Evolutionary conservation across 768 basidiomycete species (phyloP).

Genomic region (Gloeostereum incarnatum): DNA sequence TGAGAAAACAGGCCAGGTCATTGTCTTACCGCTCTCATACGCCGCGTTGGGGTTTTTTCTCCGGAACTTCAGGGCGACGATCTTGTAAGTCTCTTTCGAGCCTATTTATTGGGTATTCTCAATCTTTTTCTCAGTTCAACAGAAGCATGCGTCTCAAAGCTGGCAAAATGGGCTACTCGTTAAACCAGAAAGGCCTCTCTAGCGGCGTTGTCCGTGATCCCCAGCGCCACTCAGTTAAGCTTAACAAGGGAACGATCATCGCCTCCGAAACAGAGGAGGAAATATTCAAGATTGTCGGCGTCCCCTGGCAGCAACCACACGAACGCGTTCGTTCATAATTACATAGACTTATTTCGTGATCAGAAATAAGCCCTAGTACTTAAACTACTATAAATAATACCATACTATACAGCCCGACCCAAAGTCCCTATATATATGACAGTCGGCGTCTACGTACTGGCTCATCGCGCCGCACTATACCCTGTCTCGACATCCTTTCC

Average conservation of each 20-base stretch:
- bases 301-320: conserved; percentile 80
- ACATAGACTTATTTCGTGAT: no score
- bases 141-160: conserved; percentile 84
- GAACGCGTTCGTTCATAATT: conserved; percentile 59
- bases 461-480: no score
- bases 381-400: no score
- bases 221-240: conserved; percentile 48
- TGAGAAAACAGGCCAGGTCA: conserved; percentile 18
- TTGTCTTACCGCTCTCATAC: neutral
- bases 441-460: no score
- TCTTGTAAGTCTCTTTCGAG: conserved; percentile 50
- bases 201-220: conserved; percentile 65
- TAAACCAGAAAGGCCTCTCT: conserved; percentile 84
- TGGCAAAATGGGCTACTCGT: conserved; percentile 65
- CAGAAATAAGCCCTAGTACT: no score
- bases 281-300: conserved; percentile 69
- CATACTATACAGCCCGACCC: no score
- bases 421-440: no score
- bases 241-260: conserved; percentile 50
- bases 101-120: conserved; percentile 1
- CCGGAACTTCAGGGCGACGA: conserved; percentile 61
- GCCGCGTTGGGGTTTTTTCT: conserved; percentile 2
- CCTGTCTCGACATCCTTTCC: no score
- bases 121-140: conserved; percentile 56
- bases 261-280: conserved; percentile 83